A percentile compares a stretch with the other conserved stretches of the same genome.
Conservation (phyloP, 2,329 filamentous ascomycete genomes). For the Ascochyta lentis region DNA sequence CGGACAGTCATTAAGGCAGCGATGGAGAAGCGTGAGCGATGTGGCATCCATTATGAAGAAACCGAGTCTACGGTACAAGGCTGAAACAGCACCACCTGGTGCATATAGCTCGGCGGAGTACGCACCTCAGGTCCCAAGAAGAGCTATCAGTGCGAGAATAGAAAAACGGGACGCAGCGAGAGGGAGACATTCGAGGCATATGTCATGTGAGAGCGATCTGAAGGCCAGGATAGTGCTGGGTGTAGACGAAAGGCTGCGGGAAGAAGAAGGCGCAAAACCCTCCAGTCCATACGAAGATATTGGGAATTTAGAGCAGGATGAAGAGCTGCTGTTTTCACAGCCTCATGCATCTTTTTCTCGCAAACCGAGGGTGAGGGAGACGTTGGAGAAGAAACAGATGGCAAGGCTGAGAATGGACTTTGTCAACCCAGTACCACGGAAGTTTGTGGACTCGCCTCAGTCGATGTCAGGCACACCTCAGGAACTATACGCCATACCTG, state of each 20-base stretch:
- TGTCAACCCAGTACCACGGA: conserved; percentile 23
- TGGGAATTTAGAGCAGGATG: conserved; percentile 8
- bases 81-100: conserved; percentile 31
- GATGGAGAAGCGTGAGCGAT: conserved; percentile 14
- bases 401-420: conserved; percentile 32
- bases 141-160: conserved; percentile 36
- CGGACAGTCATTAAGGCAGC: conserved; percentile 1
- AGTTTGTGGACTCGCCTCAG: conserved; percentile 31
- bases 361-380: conserved; percentile 32
- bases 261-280: not conserved
- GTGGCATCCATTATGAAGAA: conserved; percentile 12
- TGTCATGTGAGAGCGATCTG: conserved; percentile 9
- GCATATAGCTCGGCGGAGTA: conserved; percentile 10
- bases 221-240: conserved; percentile 5
- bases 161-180: conserved; percentile 10
- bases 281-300: not conserved
- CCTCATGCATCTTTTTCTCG: conserved; percentile 27
- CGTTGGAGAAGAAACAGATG: conserved; percentile 30
- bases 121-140: conserved; percentile 30
- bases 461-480: conserved; percentile 41
- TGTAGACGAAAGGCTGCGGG: not conserved
- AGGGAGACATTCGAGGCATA: conserved; percentile 9
- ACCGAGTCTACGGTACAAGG: conserved; percentile 26
- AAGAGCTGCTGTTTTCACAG: not conserved
- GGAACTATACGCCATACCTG: conserved; percentile 34